phyloP scores from a whole-genome alignment of 768 basidiomycete genomes.

The Agaricus sinodeliciosus region DNA sequence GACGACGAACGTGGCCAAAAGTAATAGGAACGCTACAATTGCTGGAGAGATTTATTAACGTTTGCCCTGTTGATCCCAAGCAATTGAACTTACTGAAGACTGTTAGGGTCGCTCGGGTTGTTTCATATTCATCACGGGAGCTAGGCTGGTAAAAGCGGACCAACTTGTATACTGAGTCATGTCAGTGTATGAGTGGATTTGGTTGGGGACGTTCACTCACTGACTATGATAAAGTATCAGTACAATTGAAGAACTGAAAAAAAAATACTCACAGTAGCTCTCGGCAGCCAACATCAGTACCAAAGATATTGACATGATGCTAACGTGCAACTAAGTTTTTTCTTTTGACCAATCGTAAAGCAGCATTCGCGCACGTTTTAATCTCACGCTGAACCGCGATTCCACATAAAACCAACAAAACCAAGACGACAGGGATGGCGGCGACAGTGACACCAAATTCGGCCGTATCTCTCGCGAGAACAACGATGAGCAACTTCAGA shows the following conservation, averaged over 20 bases:
- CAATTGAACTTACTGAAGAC: constrained; percentile 54
- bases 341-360: not conserved
- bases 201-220: constrained; percentile 21
- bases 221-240: constrained; percentile 23
- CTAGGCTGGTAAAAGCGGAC: constrained; percentile 70
- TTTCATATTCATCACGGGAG: constrained; percentile 46
- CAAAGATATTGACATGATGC: constrained; percentile 71
- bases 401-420: constrained; percentile 58
- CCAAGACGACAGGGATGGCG: constrained; percentile 74
- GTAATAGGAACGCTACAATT: constrained; percentile 66
- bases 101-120: constrained; percentile 77
- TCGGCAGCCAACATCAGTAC: constrained; percentile 71
- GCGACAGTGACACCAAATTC: constrained; percentile 81
- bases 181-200: not conserved
- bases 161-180: constrained; percentile 67
- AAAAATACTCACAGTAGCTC: constrained; percentile 60
- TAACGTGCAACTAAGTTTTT: constrained; percentile 18
- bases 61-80: no score
- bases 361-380: constrained; percentile 50
- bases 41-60: constrained; percentile 32
- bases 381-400: constrained; percentile 75
- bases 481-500: constrained; percentile 73
- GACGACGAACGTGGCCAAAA: constrained; percentile 68
- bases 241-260: not conserved
- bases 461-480: constrained; percentile 52